A percentile compares a stretch with the other conserved stretches of the same genome.
phyloP scores from a whole-genome alignment of 1,284 basidiomycete genomes.

The Cerioporus squamosus region DNA sequence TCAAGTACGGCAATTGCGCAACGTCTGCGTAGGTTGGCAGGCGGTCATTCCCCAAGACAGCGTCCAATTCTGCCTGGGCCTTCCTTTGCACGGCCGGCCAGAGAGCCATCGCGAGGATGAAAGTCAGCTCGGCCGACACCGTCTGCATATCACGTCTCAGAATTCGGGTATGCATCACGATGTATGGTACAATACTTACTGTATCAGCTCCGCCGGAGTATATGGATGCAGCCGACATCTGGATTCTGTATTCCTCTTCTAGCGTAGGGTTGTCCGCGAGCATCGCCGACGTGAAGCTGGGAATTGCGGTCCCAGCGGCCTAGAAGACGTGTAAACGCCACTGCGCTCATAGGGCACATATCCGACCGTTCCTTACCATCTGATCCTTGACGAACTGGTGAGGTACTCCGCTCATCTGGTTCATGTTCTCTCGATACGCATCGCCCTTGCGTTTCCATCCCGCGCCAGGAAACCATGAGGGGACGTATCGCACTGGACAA shows the following conservation, averaged over 20 bases:
- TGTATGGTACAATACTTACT: slow-evolving; percentile 10
- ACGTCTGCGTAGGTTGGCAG: slow-evolving; percentile 35
- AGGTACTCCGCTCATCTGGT: slow-evolving; percentile 58
- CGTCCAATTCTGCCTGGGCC: slow-evolving; percentile 37
- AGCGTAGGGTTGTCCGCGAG: slow-evolving; percentile 21
- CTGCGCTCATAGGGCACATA: neutral
- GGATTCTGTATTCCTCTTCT: slow-evolving; percentile 29
- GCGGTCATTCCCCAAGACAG: slow-evolving; percentile 31
- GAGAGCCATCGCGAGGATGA: slow-evolving; percentile 35
- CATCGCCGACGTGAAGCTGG: slow-evolving; percentile 15
- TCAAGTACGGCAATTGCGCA: slow-evolving; percentile 33
- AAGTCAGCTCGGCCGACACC: slow-evolving; percentile 28
- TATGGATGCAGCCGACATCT: slow-evolving; percentile 32
- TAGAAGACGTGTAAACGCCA: neutral
- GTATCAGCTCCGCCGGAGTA: slow-evolving; percentile 36
- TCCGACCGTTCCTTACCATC: slow-evolving; percentile 46
- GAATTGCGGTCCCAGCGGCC: slow-evolving; percentile 11
- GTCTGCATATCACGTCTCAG: slow-evolving; percentile 20
- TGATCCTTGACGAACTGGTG: slow-evolving; percentile 63
- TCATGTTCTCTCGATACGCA: slow-evolving; percentile 52
- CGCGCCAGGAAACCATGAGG: slow-evolving; percentile 69
- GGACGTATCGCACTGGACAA: slow-evolving; percentile 56
- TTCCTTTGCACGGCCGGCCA: slow-evolving; percentile 35
- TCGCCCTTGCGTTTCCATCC: slow-evolving; percentile 57
- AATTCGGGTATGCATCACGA: neutral